Conservation (phyloP, 176 grass and related monocot species). For the Oryza longistaminata region DNA sequence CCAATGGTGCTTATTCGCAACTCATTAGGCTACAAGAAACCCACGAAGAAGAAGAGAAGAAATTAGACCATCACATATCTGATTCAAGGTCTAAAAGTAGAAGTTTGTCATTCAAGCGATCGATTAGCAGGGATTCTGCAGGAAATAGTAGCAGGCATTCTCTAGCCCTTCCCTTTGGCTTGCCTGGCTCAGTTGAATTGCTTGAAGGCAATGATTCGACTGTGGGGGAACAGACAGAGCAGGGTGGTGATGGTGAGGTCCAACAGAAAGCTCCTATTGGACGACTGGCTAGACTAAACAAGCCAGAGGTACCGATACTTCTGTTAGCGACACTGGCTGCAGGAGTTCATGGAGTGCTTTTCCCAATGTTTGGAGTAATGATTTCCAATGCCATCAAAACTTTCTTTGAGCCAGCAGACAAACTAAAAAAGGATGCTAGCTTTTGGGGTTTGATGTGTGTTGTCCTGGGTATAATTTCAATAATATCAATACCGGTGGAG, state of each 20-base stretch:
- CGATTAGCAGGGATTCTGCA: constrained; percentile 52
- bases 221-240: constrained; percentile 18
- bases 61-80: constrained; percentile 23
- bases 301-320: constrained; percentile 75
- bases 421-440: constrained; percentile 68
- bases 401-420: constrained; percentile 62
- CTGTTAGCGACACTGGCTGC: constrained; percentile 74
- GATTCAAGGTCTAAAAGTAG: constrained; percentile 52
- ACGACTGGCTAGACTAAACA: constrained; percentile 70
- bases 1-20: constrained; percentile 76
- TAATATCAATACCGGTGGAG: constrained; percentile 59
- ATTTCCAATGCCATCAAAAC: constrained; percentile 60
- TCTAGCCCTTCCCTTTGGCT: constrained; percentile 40
- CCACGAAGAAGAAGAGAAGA: constrained; percentile 46
- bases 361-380: constrained; percentile 73
- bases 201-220: constrained; percentile 34
- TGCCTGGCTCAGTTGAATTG: constrained; percentile 41
- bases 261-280: constrained; percentile 55
- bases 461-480: constrained; percentile 54
- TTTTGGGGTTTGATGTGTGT: constrained; percentile 89
- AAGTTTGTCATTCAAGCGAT: constrained; percentile 56
- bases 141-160: constrained; percentile 56
- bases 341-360: constrained; percentile 66
- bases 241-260: constrained; percentile 29
- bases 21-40: constrained; percentile 65